These are phyloP conservation scores for Apophysomyces variabilis DNA, from an alignment of 371 early-diverging fungal species.

Conservation along the genomic window DNA sequence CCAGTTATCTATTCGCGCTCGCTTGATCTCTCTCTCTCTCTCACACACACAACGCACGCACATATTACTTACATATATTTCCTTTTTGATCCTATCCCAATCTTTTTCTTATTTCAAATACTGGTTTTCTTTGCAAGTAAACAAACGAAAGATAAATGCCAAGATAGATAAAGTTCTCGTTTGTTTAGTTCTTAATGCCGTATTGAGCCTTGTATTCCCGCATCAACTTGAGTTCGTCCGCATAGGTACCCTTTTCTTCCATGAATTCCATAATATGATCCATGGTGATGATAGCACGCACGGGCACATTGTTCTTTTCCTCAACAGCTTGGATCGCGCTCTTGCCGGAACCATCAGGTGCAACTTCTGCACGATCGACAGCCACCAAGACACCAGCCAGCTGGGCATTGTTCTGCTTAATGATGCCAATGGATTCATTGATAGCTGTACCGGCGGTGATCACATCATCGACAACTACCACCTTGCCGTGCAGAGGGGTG, in stretches of 20 bases:
- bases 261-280: constrained; percentile 89
- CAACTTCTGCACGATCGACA: constrained; percentile 90
- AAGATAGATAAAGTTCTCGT: not conserved
- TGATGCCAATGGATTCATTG: constrained; percentile 84
- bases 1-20: too few species aligned
- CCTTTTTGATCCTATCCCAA: constrained; percentile 1
- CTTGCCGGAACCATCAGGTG: constrained; percentile 68
- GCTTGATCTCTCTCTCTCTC: not conserved
- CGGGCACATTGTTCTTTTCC: constrained; percentile 75
- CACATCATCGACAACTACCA: constrained; percentile 96
- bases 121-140: constrained; percentile 1
- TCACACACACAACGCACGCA: constrained; percentile 5
- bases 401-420: constrained; percentile 63
- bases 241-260: constrained; percentile 78
- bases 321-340: constrained; percentile 97
- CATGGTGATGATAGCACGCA: constrained; percentile 87
- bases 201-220: constrained; percentile 75
- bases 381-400: constrained; percentile 90
- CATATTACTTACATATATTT: constrained; percentile 1
- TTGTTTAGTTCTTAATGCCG: constrained; percentile 56
- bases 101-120: not conserved
- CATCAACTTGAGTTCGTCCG: constrained; percentile 64
- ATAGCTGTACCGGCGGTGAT: constrained; percentile 99
- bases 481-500: constrained; percentile 71
- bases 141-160: constrained; percentile 1